These are phyloP conservation scores for Evansstolkia leycettana DNA, from an alignment of 495 filamentous ascomycete species.

Conservation along the genomic window DNA sequence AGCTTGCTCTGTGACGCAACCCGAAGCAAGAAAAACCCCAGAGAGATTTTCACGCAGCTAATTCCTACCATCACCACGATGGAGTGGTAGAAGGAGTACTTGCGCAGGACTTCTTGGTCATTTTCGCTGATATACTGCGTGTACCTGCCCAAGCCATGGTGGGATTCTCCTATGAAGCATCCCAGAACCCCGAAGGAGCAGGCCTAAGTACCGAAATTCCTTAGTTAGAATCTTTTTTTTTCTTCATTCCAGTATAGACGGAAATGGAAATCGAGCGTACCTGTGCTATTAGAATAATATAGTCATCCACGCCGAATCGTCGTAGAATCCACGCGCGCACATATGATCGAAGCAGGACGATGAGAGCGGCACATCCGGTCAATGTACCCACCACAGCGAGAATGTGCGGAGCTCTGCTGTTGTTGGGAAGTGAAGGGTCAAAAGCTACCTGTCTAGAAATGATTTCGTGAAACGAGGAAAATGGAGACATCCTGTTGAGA, in stretches of 20 bases:
- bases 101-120: slow-evolving; percentile 1
- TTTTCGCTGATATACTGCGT: slow-evolving; percentile 1
- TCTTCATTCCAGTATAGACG: no score
- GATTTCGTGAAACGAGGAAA: no score
- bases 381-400: slow-evolving; percentile 9
- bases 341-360: slow-evolving; percentile 9
- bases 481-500: no score
- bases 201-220: no score
- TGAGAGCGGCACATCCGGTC: slow-evolving; percentile 6
- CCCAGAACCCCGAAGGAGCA: slow-evolving; percentile 9
- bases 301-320: slow-evolving; percentile 8
- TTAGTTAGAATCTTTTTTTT: no score
- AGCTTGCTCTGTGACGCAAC: slow-evolving; percentile 1
- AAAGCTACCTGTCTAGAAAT: no score
- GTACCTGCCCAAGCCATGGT: slow-evolving; percentile 8
- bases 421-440: no score
- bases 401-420: slow-evolving; percentile 9
- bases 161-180: slow-evolving; percentile 9
- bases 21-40: slow-evolving; percentile 5
- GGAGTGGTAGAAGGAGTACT: slow-evolving; percentile 9
- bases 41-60: slow-evolving; percentile 4
- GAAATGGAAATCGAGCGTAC: slow-evolving; percentile 6
- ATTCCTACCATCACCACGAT: slow-evolving; percentile 10
- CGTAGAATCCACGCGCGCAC: slow-evolving; percentile 8
- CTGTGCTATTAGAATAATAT: slow-evolving; percentile 5